A percentile compares a stretch with the other conserved stretches of the same genome.
These are phyloP conservation scores for Begonia masoniana DNA, from an alignment of 306 rosid genomes.

Conservation along the genomic window DNA sequence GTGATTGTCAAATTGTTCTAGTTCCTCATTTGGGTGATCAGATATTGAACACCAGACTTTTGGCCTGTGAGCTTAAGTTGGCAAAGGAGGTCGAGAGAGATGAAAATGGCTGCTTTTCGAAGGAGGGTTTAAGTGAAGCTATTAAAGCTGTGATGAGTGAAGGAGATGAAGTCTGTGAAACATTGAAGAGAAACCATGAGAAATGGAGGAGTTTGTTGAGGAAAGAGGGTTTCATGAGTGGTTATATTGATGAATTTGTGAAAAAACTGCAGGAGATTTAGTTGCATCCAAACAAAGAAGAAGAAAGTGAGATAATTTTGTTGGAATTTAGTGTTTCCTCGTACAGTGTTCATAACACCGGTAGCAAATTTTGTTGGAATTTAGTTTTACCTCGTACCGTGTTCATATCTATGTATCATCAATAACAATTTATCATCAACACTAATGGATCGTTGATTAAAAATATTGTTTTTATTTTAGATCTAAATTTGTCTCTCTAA, in stretches of 20 bases:
- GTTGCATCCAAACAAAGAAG: not conserved
- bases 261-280: conserved; percentile 10
- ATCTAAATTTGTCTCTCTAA: too few relatives aligned
- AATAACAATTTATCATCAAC: too few relatives aligned
- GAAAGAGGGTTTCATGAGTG: conserved; percentile 13
- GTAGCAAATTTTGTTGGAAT: too few relatives aligned
- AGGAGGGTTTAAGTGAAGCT: conserved; percentile 31
- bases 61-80: conserved; percentile 34
- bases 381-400: too few relatives aligned
- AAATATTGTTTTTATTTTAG: too few relatives aligned
- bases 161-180: conserved; percentile 22
- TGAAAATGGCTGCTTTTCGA: conserved; percentile 27
- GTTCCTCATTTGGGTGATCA: conserved; percentile 44
- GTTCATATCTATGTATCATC: too few relatives aligned
- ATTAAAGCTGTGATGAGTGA: conserved; percentile 32
- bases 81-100: conserved; percentile 36
- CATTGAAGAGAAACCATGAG: conserved; percentile 30
- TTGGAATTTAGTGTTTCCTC: too few relatives aligned
- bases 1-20: conserved; percentile 34
- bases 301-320: too few relatives aligned
- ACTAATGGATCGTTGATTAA: too few relatives aligned
- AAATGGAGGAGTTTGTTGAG: conserved; percentile 19
- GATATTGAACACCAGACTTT: conserved; percentile 32
- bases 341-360: too few relatives aligned
- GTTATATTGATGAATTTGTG: conserved; percentile 27